These are phyloP conservation scores for Puccinia horiana DNA, from an alignment of 1,284 basidiomycete species.

Conservation along the genomic window DNA sequence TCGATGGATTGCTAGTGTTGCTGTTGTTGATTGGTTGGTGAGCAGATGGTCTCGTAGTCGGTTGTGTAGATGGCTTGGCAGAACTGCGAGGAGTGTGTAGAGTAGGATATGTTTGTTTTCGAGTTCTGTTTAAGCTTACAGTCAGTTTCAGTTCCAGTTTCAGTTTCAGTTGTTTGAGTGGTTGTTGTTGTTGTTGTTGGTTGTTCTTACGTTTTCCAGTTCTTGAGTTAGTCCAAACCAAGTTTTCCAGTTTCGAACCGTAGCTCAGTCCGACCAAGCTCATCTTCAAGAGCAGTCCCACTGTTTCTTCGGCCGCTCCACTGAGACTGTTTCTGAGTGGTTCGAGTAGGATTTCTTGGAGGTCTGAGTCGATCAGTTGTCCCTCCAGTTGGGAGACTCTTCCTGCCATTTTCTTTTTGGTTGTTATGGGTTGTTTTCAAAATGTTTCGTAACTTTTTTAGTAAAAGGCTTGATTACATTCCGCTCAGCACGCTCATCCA, in stretches of 20 bases:
- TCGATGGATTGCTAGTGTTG: not conserved
- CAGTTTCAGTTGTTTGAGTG: no score
- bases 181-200: no score
- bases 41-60: slow-evolving; percentile 71
- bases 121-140: not conserved
- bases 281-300: not conserved
- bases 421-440: not conserved
- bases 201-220: no score
- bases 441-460: not conserved
- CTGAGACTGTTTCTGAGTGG: slow-evolving; percentile 77
- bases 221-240: no score
- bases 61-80: slow-evolving; percentile 75
- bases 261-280: slow-evolving; percentile 64
- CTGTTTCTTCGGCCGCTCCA: not conserved
- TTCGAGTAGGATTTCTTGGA: slow-evolving; percentile 77
- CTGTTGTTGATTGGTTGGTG: no score
- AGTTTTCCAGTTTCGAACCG: no score
- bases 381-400: slow-evolving; percentile 92
- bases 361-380: slow-evolving; percentile 84
- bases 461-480: not conserved
- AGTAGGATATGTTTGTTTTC: not conserved
- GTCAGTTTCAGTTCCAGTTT: no score
- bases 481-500: not conserved
- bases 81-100: not conserved
- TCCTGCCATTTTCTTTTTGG: slow-evolving; percentile 59